A percentile compares a stretch with the other conserved stretches of the same genome.
Evolutionary conservation across 1,284 basidiomycete species (phyloP).

Genomic region (Sanghuangporus weigelae): DNA sequence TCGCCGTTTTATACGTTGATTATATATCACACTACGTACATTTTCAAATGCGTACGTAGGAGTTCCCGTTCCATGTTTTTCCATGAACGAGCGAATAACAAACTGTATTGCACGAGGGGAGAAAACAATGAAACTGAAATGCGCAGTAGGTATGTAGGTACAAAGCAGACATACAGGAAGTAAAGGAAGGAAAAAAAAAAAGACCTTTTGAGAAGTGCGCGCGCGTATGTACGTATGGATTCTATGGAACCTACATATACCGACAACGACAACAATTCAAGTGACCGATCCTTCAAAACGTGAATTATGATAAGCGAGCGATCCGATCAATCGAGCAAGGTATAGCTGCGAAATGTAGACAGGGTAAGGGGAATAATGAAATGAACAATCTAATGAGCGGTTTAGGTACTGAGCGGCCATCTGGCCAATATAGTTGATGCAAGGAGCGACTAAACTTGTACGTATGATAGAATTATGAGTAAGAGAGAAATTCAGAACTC

Average conservation of each 20-base stretch:
- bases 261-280: background rate
- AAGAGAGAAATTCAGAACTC: background rate
- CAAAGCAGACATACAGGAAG: background rate
- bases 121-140: background rate
- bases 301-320: background rate
- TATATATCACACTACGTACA: background rate
- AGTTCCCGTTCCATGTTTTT: too few relatives aligned
- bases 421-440: background rate
- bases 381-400: background rate
- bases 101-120: background rate
- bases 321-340: background rate
- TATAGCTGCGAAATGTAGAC: too few relatives aligned
- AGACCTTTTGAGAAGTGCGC: too few relatives aligned
- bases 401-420: background rate
- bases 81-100: too few relatives aligned
- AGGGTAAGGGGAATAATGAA: background rate
- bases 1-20: background rate
- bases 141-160: background rate
- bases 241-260: background rate
- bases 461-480: background rate
- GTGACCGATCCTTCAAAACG: background rate
- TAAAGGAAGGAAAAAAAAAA: background rate
- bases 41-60: too few relatives aligned
- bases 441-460: slow-evolving; percentile 9
- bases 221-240: background rate